Base-by-base conservation (phyloP, 75 land plant species). In the Sequoia sempervirens region DNA sequence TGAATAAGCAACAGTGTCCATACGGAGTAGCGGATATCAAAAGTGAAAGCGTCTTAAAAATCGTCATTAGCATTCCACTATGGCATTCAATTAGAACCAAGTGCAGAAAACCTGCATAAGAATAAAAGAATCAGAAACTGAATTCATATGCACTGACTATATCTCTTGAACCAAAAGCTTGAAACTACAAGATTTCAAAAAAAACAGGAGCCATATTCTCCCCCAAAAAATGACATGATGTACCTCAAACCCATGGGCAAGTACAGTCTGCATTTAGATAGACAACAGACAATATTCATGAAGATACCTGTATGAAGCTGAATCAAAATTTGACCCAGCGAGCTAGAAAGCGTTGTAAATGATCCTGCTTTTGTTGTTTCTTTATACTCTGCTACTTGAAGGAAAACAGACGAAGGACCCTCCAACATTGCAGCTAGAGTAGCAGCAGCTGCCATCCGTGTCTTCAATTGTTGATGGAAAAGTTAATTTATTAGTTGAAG, bases 301-400 rank as follows among this genome's bases (percentile, higher is more conserved):
- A 82, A 41, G 32, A 69, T 81, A 97, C 99, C 99, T 84, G 87
- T 84, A 87, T 96, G 96, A 34, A 98, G 92, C 86, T 98, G 99
- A 90, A 96, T 81, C 34, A 98, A 85, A 37, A 93, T 92, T 83
- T 95, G 94, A 12, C 99, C 99, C 85, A 96, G 88, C 6, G 99
- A 93, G 73, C 88, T 88, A 10, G 99, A 98, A 82, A 98, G 92
- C 70, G 99, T 88, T 37, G 93, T 94, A 84, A 96, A 98, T 79
- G 99, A 92, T 32, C 94, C 93, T 84, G 84, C 84, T 88, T 88
- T 93, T 54, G 90, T 30, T 68, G 91, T 40, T 61, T 94, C 97
- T 83, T 87, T 97, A 86, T 87, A 93, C 83, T 98, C 99, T 80
- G 99, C 98, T 73, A 98, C 93, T 91, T 96, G 99, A 37, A 93